Evolutionary conservation across 164 flowering plant genomes (phyloP), one percentile per base, ranked within the genome.

Genomic region (Paratinospora sagittata): DNA sequence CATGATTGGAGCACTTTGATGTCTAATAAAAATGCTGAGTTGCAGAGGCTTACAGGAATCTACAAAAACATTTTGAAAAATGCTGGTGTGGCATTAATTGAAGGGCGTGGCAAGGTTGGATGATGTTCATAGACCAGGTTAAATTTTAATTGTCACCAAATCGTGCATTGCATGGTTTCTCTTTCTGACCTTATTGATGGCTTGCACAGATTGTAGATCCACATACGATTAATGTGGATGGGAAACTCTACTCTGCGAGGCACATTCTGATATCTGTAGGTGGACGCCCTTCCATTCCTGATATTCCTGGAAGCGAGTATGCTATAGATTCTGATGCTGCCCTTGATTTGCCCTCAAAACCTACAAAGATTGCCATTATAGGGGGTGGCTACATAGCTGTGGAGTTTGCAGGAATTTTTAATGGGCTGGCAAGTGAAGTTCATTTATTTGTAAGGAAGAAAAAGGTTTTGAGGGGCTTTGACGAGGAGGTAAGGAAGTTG

Each of bases 331-430:
- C 99, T 19, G 99, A 96, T 85, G 89, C 85, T 62, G 99, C 99
- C 67, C 98, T 93, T 77, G 99, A 93, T 85, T 84, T 96, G 81
- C 97, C 96, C 24, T 80, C 93, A 55, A 89, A 81, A 73, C 99
- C 98, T 30, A 75, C 74, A 72, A 96, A 89, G 83, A 89, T 96
- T 79, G 99, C 98, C 5, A 96, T 93, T 43, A 82, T 93, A 72
- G 99, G 98, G 24, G 99, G 99, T 71, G 99, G 99, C 7, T 96
- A 93, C 80, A 96, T 96, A 66, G 96, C 97, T 66, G 27, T 93
- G 77, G 99, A 95, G 80, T 93, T 95, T 83, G 98, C 99, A 63
- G 99, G 99, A 39, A 93, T 96, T 78, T 96, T 96, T 81, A 96
- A 90, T 82, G 98, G 99, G 26, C 83, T 93, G 72, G 73, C 41